A percentile compares a stretch with the other conserved stretches of the same genome.
These are phyloP conservation scores for Plasmodium gonderi DNA, from an alignment of 169 alveolate species.

Conservation along the genomic window DNA sequence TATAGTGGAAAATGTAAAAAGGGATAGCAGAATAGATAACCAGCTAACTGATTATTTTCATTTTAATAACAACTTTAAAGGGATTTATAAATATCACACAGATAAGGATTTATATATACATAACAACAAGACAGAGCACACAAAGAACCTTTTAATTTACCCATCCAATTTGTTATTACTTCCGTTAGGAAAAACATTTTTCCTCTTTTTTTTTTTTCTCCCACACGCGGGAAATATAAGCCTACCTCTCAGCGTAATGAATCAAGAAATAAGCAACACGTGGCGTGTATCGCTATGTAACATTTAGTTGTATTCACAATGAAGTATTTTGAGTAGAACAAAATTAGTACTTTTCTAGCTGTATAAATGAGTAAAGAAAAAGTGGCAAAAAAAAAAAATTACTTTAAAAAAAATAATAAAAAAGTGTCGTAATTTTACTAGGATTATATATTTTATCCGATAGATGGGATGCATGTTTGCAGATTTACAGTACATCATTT, in stretches of 20 bases:
- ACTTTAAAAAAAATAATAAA: too few species aligned
- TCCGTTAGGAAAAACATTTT: slow-evolving; percentile 46
- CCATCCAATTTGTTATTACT: slow-evolving; percentile 43
- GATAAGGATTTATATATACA: slow-evolving; percentile 42
- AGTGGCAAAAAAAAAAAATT: background rate
- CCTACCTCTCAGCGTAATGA: slow-evolving; percentile 17
- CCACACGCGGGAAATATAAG: slow-evolving; percentile 34
- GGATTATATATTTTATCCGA: too few species aligned
- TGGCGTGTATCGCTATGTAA: background rate
- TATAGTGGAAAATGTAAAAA: slow-evolving; percentile 4
- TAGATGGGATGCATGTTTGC: too few species aligned
- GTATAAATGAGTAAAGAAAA: background rate
- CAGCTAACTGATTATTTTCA: background rate
- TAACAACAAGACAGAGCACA: slow-evolving; percentile 12
- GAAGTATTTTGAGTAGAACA: background rate
- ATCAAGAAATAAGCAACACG: background rate
- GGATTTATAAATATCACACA: slow-evolving; percentile 37
- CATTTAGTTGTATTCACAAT: background rate
- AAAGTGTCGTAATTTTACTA: too few species aligned
- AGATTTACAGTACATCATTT: background rate
- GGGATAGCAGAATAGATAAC: background rate
- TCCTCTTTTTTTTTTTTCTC: slow-evolving; percentile 46
- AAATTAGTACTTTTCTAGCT: background rate
- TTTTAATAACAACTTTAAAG: background rate
- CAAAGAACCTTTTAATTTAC: background rate